phyloP scores from a whole-genome alignment of 495 filamentous ascomycete genomes.

The Lophium mytilinum region DNA sequence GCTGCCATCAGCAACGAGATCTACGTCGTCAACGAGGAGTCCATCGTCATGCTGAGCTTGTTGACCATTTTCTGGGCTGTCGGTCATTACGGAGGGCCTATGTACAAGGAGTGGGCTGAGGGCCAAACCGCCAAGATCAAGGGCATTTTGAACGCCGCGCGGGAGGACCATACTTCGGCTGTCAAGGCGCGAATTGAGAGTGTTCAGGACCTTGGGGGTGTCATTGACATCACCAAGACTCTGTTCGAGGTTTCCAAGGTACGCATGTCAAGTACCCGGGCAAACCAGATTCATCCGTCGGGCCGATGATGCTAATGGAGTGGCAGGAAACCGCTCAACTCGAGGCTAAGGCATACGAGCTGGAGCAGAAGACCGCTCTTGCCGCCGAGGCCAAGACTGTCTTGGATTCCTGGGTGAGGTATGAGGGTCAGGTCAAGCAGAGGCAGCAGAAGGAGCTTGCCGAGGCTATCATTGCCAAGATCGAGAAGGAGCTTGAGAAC shows the following conservation, averaged over 20 bases:
- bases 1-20: slow-evolving; percentile 99
- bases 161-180: slow-evolving; percentile 87
- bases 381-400: slow-evolving; percentile 88
- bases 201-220: slow-evolving; percentile 83
- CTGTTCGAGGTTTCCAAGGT: slow-evolving; percentile 99
- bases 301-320: slow-evolving; percentile 18
- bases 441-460: slow-evolving; percentile 95
- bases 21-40: slow-evolving; percentile 98
- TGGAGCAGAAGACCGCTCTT: slow-evolving; percentile 88
- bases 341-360: slow-evolving; percentile 90
- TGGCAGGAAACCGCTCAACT: slow-evolving; percentile 90
- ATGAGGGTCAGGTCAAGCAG: slow-evolving; percentile 97
- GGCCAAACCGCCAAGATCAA: slow-evolving; percentile 79
- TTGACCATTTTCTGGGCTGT: slow-evolving; percentile 83
- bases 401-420: slow-evolving; percentile 96
- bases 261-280: slow-evolving; percentile 12
- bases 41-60: slow-evolving; percentile 80
- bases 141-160: slow-evolving; percentile 84
- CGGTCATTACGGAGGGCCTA: slow-evolving; percentile 83
- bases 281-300: slow-evolving; percentile 7
- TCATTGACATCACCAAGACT: slow-evolving; percentile 92
- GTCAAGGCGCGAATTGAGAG: slow-evolving; percentile 88
- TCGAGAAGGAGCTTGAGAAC: slow-evolving; percentile 95
- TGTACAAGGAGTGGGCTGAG: slow-evolving; percentile 88
- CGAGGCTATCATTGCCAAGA: slow-evolving; percentile 86